These are phyloP conservation scores for Serendipita sp. DNA, from an alignment of 1,284 basidiomycete species.

Conservation along the genomic window DNA sequence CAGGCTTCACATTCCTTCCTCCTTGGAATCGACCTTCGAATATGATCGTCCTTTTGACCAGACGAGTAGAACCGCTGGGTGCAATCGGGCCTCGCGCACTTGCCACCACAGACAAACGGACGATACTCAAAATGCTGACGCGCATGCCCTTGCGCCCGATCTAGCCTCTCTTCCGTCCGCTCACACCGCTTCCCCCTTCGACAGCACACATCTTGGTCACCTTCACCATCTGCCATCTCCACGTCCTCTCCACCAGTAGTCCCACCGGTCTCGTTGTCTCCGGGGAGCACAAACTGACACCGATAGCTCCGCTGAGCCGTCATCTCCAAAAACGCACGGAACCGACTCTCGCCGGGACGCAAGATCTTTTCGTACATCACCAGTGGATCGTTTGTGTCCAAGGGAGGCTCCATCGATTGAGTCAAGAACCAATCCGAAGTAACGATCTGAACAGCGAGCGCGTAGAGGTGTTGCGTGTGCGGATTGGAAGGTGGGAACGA, in stretches of 20 bases:
- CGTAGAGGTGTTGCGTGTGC: not conserved
- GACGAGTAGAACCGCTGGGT: constrained; percentile 3
- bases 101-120: constrained; percentile 4
- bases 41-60: constrained; percentile 5
- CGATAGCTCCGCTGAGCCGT: not conserved
- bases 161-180: constrained; percentile 1
- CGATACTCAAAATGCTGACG: constrained; percentile 6
- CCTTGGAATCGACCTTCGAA: not conserved
- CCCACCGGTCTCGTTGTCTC: not conserved
- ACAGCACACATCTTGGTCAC: too few species aligned
- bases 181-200: not conserved
- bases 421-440: not conserved
- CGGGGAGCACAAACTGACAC: constrained; percentile 1
- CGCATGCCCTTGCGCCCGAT: constrained; percentile 4
- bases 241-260: not conserved
- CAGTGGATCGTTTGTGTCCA: not conserved
- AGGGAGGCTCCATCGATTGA: not conserved
- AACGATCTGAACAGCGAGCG: not conserved
- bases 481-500: not conserved
- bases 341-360: not conserved
- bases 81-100: constrained; percentile 1
- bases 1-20: constrained; percentile 1
- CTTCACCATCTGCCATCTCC: not conserved
- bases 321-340: constrained; percentile 1
- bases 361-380: constrained; percentile 5